Evolutionary conservation across 257 asterid species (phyloP).

Genomic region (Lavandula angustifolia): DNA sequence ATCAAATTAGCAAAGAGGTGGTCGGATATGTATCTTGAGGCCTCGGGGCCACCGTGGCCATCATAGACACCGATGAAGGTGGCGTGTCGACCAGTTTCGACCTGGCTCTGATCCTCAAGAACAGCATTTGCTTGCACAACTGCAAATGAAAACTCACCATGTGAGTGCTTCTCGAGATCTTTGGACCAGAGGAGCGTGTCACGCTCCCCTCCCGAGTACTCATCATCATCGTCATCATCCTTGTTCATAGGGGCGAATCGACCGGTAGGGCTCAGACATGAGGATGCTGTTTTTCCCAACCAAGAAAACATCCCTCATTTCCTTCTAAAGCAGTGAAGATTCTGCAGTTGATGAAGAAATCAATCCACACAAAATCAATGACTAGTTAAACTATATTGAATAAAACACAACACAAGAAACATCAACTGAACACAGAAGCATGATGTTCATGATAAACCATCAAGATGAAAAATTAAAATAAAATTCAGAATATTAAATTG

Average conservation of each 20-base stretch:
- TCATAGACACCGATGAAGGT: constrained; percentile 81
- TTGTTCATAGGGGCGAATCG: constrained; percentile 65
- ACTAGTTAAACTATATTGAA: constrained; percentile 1
- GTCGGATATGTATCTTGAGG: constrained; percentile 52
- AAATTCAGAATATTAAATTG: background rate
- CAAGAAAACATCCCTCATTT: constrained; percentile 81
- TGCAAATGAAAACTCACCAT: constrained; percentile 73
- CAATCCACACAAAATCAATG: constrained; percentile 22
- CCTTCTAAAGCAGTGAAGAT: constrained; percentile 44
- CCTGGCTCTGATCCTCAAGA: constrained; percentile 76
- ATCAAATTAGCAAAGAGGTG: constrained; percentile 54
- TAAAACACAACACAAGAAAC: background rate
- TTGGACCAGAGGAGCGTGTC: constrained; percentile 60
- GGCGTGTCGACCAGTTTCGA: constrained; percentile 56
- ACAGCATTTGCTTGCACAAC: constrained; percentile 62
- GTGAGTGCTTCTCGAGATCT: constrained; percentile 66
- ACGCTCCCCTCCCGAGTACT: constrained; percentile 40
- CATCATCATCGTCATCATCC: constrained; percentile 54
- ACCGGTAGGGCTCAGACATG: constrained; percentile 62
- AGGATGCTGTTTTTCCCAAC: constrained; percentile 61
- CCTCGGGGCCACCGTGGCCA: constrained; percentile 84
- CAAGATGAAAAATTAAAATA: background rate
- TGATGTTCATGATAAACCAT: background rate
- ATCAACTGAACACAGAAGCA: constrained; percentile 5
- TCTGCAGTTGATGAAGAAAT: constrained; percentile 33